Conservation (phyloP, 2,329 filamentous ascomycete species). For the Penicillium palitans region DNA sequence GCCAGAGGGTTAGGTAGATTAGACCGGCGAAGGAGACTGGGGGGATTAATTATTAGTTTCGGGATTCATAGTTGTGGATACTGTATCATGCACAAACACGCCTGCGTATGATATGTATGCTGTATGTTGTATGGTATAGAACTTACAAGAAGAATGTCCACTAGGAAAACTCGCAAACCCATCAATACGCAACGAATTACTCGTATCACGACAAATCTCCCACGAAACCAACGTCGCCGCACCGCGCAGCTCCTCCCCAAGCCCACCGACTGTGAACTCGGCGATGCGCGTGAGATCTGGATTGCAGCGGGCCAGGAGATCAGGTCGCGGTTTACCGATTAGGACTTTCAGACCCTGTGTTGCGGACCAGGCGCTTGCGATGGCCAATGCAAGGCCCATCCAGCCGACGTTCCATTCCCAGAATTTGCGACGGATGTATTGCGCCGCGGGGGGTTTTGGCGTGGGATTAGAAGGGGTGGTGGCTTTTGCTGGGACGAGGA, state of each 20-base stretch:
- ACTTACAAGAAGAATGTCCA: constrained; percentile 68
- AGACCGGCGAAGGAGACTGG: constrained; percentile 74
- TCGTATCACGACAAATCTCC: constrained; percentile 68
- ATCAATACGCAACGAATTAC: constrained; percentile 65
- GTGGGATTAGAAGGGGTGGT: constrained; percentile 31
- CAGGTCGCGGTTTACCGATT: constrained; percentile 64
- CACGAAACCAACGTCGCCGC: constrained; percentile 71
- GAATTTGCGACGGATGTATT: constrained; percentile 77
- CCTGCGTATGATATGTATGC: not conserved
- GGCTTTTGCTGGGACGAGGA: constrained; percentile 71
- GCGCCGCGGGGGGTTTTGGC: constrained; percentile 52
- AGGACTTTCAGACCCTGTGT: constrained; percentile 82
- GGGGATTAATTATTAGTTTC: not conserved
- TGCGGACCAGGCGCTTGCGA: constrained; percentile 73
- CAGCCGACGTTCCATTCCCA: constrained; percentile 89
- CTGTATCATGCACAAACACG: not conserved
- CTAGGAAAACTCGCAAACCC: constrained; percentile 84
- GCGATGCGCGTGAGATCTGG: constrained; percentile 68
- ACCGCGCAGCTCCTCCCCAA: constrained; percentile 51
- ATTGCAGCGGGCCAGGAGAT: constrained; percentile 68
- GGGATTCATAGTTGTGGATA: too few species aligned
- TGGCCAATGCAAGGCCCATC: constrained; percentile 74
- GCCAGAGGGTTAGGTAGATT: constrained; percentile 81
- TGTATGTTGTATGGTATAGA: not conserved
- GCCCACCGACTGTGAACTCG: constrained; percentile 63